Evolutionary conservation across 371 early-diverging fungal genomes (phyloP), one percentile per base, ranked within the genome.

Genomic region (Syncephalastrum monosporum): DNA sequence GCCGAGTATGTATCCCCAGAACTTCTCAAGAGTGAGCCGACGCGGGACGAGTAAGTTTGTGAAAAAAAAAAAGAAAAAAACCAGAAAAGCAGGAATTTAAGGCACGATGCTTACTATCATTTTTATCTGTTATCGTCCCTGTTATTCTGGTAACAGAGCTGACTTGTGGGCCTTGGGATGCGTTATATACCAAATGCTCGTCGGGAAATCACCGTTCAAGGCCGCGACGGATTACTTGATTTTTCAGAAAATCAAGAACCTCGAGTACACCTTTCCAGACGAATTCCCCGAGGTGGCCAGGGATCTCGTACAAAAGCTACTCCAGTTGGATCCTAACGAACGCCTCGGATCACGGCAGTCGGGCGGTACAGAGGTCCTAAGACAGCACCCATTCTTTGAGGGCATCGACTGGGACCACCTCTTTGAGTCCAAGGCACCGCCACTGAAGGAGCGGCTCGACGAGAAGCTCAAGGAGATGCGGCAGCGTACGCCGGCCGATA

Each of bases 81-180:
- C 0, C 21, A 2, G 21, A 2, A 21, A 21, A 21, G 21, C 21
- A 21, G 21, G 21, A 21, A 21, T 21, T 2, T 21, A 21, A 21
- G 21, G 21, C 21, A 2, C 1, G 21, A 21, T 21, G 21, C 21
- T 21, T 21, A 21, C 21, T 21, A 21, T 2, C 21, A 21, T 21
- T 21, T 2, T 33, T 2, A 21, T 23, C 17, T n/a, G n/a, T n/a
- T n/a, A 10, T 21, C 4, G 8, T 50, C 1, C 10, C 8, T 33
- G 8, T 33, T 33, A 0, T 33, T 6, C 29, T 33, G 10, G 38
- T 53, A 21, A 21, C 21, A 86, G 91, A 50, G 91, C 96, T 5
- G 99, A 99, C 72, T 76, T 94, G 23, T 99, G 99, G 99, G 95
- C 99, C 12, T 69, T 99, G 19, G 99, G 98, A 2, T 97, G 98